Evolutionary conservation across 2,329 filamentous ascomycete genomes (phyloP), one percentile per base, ranked within the genome.

Genomic region (Fusarium domesticum): DNA sequence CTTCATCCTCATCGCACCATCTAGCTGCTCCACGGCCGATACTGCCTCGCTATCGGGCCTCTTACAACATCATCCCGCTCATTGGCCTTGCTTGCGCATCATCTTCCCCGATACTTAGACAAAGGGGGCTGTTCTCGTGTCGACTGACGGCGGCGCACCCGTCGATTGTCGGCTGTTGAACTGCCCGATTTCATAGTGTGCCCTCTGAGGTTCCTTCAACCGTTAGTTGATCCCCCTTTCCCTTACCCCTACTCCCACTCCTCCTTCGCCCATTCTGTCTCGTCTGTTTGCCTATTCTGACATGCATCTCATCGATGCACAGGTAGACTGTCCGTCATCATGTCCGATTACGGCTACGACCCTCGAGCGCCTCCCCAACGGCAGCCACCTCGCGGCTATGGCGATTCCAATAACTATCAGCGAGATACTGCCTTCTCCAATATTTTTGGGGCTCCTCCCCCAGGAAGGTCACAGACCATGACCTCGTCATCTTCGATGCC

Each of bases 341-440:
- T 83, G 78, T 75, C 77, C 59, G 78, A 82, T 61, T 81, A 81
- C 58, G 76, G 74, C 50, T 74, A 75, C 59, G 73, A 75, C 57
- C 72, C 78, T 63, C 74, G 75, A 56, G 67, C 68, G 51, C 68
- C 69, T 64, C 68, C 67, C 39, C 70, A 71, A 45, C 50, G 54
- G 28, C 54, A 45, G 31, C 56, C 56, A 30, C 69, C 67, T 54
- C 67, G 70, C 44, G 71, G 75, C 56, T 76, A 79, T 75, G 74
- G 55, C 54, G 70, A 75, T 46, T 64, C 72, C 42, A 72, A 74
- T 53, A 76, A 77, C 63, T 76, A 75, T 62, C 88, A 93, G 70
- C 86, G 93, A 71, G 91, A 98, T 80, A 89, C 89, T 57, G 93
- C 92, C 55, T 98, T 95, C 69, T 89, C 87, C 56, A 92, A 92